Conservation (phyloP, 2,329 filamentous ascomycete genomes). For the Botrytis fabae region DNA sequence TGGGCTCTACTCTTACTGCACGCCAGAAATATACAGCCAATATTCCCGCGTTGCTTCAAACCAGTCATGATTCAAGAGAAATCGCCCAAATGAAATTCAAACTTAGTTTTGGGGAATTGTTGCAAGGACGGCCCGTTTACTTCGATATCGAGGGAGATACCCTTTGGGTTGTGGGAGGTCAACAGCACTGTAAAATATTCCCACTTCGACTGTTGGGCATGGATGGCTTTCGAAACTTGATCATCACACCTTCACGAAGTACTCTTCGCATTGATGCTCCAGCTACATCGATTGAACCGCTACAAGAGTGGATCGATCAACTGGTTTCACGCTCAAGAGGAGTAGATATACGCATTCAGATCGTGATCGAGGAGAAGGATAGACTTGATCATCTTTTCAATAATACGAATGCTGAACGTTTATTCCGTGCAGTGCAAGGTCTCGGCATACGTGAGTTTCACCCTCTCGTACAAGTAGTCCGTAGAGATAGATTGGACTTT, state of each 20-base stretch:
- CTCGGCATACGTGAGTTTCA: neutral
- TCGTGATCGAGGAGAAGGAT: neutral
- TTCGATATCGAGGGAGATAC: neutral
- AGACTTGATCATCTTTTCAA: fast-evolving
- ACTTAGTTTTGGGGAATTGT: neutral
- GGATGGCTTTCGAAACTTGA: neutral
- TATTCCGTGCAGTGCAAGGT: neutral
- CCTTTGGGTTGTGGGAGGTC: neutral
- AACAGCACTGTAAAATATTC: neutral
- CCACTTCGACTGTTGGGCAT: neutral
- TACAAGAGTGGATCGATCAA: neutral
- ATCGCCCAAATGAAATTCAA: neutral
- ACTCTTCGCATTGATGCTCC: fast-evolving
- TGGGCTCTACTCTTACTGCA: neutral
- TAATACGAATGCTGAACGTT: neutral
- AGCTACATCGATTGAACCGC: neutral
- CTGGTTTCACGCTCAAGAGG: neutral
- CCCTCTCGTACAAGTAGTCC: neutral
- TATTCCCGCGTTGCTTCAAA: neutral
- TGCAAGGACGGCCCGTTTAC: neutral
- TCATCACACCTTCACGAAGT: neutral
- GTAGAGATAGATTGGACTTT: neutral
- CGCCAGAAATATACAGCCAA: neutral
- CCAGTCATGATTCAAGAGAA: neutral
- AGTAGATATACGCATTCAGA: neutral